Evolutionary conservation across 345 rosid species (phyloP).

Genomic region (Syzygium grande): DNA sequence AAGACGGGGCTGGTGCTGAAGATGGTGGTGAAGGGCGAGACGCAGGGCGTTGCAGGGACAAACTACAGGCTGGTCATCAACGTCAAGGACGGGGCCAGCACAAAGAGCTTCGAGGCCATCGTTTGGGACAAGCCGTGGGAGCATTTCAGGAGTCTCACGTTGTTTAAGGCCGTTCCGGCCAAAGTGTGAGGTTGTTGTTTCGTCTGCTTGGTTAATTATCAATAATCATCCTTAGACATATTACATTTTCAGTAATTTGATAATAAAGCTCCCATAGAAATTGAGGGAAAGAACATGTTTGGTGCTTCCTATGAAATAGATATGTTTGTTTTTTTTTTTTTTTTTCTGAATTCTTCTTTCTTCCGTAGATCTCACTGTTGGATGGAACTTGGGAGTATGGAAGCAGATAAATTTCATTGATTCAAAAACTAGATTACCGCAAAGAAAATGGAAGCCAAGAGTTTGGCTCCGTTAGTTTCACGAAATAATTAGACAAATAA

Average conservation of each 20-base stretch:
- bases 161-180: slow-evolving; percentile 20
- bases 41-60: slow-evolving; percentile 42
- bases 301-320: not conserved
- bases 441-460: not conserved
- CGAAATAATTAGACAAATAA: rapidly evolving
- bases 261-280: not conserved
- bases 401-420: not conserved
- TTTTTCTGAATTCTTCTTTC: not conserved
- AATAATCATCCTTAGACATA: not conserved
- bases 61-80: slow-evolving; percentile 32
- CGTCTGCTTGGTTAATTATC: not conserved
- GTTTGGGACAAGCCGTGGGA: slow-evolving; percentile 51
- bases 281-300: rapidly evolving
- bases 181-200: not conserved
- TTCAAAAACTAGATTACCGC: not conserved
- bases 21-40: slow-evolving; percentile 30
- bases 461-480: rapidly evolving
- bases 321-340: rapidly evolving
- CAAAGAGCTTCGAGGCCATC: slow-evolving; percentile 24
- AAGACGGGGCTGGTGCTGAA: slow-evolving; percentile 9
- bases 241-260: not conserved
- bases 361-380: not conserved
- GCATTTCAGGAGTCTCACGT: slow-evolving; percentile 27
- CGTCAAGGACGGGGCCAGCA: slow-evolving; percentile 1
- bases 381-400: not conserved